Conservation (phyloP, 345 rosid species). For the Gossypium arboreum region DNA sequence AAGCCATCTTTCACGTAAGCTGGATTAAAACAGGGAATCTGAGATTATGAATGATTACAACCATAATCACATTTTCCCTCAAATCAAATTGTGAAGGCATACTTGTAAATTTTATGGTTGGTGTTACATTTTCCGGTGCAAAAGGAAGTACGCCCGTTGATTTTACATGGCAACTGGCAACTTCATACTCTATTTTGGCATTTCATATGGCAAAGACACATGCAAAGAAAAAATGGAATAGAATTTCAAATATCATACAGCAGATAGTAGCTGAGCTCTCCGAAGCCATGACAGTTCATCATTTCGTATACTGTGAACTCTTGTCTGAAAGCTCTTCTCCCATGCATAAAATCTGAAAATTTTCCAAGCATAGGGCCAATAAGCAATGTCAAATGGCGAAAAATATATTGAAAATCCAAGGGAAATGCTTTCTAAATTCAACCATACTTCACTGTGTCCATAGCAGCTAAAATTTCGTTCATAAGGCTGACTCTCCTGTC, state of each 20-base stretch:
- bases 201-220: background rate
- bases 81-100: background rate
- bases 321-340: constrained; percentile 87
- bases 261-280: constrained; percentile 71
- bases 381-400: constrained; percentile 6
- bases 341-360: constrained; percentile 84
- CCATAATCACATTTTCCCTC: constrained; percentile 6
- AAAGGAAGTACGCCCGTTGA: background rate
- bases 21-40: background rate
- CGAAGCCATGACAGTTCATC: constrained; percentile 92
- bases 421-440: constrained; percentile 6
- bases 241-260: constrained; percentile 44
- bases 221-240: background rate
- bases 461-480: constrained; percentile 90
- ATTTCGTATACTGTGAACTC: constrained; percentile 58
- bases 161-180: background rate
- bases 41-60: background rate
- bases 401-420: constrained; percentile 4
- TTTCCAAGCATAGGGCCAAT: constrained; percentile 10
- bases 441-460: constrained; percentile 94
- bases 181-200: background rate
- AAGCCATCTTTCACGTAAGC: background rate
- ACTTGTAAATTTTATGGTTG: background rate
- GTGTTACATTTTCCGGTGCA: background rate
- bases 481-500: constrained; percentile 88